Base-by-base conservation (phyloP, 495 filamentous ascomycete genomes). In the Podospora appendiculata region DNA sequence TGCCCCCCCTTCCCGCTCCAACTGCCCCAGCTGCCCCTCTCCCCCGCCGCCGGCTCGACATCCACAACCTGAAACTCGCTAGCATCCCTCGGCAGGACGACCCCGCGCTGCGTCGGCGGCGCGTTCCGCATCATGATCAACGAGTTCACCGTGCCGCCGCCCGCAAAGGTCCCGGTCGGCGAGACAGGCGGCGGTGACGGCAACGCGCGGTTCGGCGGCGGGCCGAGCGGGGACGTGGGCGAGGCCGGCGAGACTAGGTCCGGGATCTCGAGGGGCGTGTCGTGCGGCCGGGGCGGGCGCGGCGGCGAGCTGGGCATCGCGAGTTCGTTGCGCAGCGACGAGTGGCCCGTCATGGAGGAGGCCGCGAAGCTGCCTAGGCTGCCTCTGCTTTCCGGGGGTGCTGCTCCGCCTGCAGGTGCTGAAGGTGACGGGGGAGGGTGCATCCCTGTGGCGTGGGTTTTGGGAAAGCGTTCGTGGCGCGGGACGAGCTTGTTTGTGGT, bases 401-500 rank as follows among this genome's bases (percentile, higher is more conserved):
- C 25, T 2, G 25, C 5, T 25, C 25, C 25, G 25, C 25, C 25
- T n/a, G n/a, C n/a, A n/a, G n/a, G n/a, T n/a, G n/a, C n/a, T n/a
- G n/a, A n/a, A n/a, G n/a, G n/a, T n/a, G n/a, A n/a, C n/a, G n/a
- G n/a, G n/a, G n/a, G n/a, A n/a, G n/a, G n/a, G n/a, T n/a, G n/a
- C n/a, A n/a, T n/a, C n/a, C n/a, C n/a, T n/a, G 11, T 38, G 41
- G 8, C 35, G 11, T 17, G 32, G 19, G 43, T 46, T 40, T 50
- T 33, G 17, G 53, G 58, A 6, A 48, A 53, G 25, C 58, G 51
- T 41, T 75, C 65, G 42, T 60, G 54, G 16, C 58, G 62, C 9
- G 63, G 59, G 12, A 61, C 38, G 6, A 62, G 57, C 38, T 67
- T 67, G 48, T 53, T 74, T 12, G 62, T 64, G 2, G 65, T 62